Conservation (phyloP, 2,329 filamentous ascomycete genomes). For the Nemania diffusa region DNA sequence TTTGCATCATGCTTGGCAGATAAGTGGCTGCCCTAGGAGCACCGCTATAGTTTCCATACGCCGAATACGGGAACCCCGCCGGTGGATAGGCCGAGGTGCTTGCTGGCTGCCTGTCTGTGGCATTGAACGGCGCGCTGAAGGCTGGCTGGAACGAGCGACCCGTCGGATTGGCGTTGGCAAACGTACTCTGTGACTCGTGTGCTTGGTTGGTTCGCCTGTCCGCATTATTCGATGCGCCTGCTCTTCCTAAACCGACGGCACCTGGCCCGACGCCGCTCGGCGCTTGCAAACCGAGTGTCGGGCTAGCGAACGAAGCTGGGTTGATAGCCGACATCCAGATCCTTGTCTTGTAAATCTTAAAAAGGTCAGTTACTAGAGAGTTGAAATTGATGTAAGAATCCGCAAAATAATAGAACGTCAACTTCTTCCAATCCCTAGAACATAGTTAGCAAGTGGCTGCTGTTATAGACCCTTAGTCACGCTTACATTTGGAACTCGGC, state of each 20-base stretch:
- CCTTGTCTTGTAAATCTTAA: conserved; percentile 99
- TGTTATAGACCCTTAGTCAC: neutral
- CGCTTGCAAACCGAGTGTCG: conserved; percentile 76
- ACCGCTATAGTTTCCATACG: conserved; percentile 57
- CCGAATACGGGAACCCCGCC: conserved; percentile 54
- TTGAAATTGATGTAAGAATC: conserved; percentile 99
- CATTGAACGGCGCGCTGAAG: conserved; percentile 56
- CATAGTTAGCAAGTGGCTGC: conserved; percentile 41
- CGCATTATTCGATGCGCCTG: conserved; percentile 54
- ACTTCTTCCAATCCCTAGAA: conserved; percentile 93
- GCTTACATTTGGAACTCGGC: conserved; percentile 97
- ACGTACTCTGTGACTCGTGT: conserved; percentile 55
- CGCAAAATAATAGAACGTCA: conserved; percentile 99
- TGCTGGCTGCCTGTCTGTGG: conserved; percentile 55
- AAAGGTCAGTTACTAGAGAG: conserved; percentile 93
- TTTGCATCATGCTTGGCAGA: conserved; percentile 53
- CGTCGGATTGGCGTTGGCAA: conserved; percentile 52
- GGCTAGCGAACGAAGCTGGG: conserved; percentile 90
- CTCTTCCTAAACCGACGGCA: conserved; percentile 68
- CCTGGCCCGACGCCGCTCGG: conserved; percentile 74
- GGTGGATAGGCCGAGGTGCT: conserved; percentile 54
- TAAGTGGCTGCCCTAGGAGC: conserved; percentile 55
- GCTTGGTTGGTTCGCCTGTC: conserved; percentile 61
- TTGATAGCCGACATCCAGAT: conserved; percentile 99
- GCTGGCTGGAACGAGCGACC: conserved; percentile 56